Evolutionary conservation across 225 moss, liverwort and hornwort genomes (phyloP), one percentile per base, ranked within the genome.

Genomic region (Marchantia polymorpha): DNA sequence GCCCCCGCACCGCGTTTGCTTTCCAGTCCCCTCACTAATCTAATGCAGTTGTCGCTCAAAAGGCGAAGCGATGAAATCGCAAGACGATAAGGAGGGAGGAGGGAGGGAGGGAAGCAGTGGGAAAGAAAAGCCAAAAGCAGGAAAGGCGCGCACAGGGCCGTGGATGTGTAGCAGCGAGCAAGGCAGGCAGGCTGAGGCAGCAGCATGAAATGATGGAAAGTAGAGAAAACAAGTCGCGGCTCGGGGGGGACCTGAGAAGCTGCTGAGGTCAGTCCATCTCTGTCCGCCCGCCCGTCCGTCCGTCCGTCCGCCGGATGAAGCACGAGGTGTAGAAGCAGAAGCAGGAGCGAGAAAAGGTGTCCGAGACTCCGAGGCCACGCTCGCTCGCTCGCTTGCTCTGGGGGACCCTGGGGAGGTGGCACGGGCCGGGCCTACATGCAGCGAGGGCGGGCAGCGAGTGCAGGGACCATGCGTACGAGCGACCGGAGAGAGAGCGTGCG

Each of bases 381-480:
- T n/a, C n/a, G n/a, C n/a, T n/a, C n/a, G n/a, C n/a, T n/a, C n/a
- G n/a, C n/a, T 10, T 64, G 64, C 10, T 10, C 10, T 64, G n/a
- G 64, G 25, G 64, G 64, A 64, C 64, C 64, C 64, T 20, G 64
- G 23, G 64, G 23, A 64, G 4, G 64, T 10, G 64, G 64, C 8
- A 1, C 64, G 64, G 64, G 64, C 64, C 22, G 64, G 64, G 64
- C 64, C 64, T 7, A 64, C 64, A n/a, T 22, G 23, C 64, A 64
- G 64, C 23, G 3, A 22, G 22, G 8, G 64, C n/a, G 6, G 64
- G 8, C 64, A 25, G 64, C 6, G 61, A n/a, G n/a, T n/a, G n/a
- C n/a, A n/a, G n/a, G n/a, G n/a, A 63, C 61, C 61, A 20, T 63
- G 61, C 61, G 61, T 64, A 64, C 64, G n/a, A 64, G 6, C 64